These are phyloP conservation scores for Pestalotiopsis sp. DNA, from an alignment of 2,329 filamentous ascomycete genomes.

Conservation along the genomic window DNA sequence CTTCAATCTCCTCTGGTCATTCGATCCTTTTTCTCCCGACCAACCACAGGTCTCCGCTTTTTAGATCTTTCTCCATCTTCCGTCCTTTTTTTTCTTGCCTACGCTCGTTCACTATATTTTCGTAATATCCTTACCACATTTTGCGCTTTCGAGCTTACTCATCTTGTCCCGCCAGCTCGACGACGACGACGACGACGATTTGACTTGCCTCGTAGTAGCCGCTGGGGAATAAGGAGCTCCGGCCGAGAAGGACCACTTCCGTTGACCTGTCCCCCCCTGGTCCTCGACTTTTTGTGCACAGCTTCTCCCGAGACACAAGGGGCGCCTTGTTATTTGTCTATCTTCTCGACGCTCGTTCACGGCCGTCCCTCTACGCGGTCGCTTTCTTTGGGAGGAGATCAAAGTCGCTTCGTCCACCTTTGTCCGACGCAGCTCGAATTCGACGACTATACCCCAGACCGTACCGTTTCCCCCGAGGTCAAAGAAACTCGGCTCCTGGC, in stretches of 20 bases:
- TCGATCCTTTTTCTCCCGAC: slow-evolving; percentile 16
- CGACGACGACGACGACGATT: neutral
- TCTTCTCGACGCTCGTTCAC: slow-evolving; percentile 33
- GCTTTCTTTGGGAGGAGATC: slow-evolving; percentile 31
- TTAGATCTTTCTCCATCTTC: slow-evolving; percentile 18
- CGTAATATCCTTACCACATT: slow-evolving; percentile 31
- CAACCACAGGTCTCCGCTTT: slow-evolving; percentile 14
- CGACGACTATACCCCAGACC: slow-evolving; percentile 10
- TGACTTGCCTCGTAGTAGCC: neutral
- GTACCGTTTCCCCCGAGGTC: slow-evolving; percentile 13
- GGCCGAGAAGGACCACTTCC: neutral
- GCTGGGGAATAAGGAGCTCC: neutral
- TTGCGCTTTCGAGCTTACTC: slow-evolving; percentile 15
- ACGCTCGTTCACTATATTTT: slow-evolving; percentile 37
- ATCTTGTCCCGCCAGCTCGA: neutral
- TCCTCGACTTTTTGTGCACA: slow-evolving; percentile 13
- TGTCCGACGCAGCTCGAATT: slow-evolving; percentile 29
- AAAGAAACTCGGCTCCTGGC: slow-evolving; percentile 22
- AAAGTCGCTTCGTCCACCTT: slow-evolving; percentile 25
- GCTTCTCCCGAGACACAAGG: slow-evolving; percentile 16
- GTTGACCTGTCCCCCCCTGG: neutral
- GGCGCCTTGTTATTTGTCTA: slow-evolving; percentile 24
- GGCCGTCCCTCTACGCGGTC: slow-evolving; percentile 27
- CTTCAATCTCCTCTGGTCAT: slow-evolving; percentile 12
- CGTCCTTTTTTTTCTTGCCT: slow-evolving; percentile 25